Percentiles rank a stretch among this genome's conserved stretches.
Conservation (phyloP, 1,284 basidiomycete genomes). For the Rhodotorula glutinis region DNA sequence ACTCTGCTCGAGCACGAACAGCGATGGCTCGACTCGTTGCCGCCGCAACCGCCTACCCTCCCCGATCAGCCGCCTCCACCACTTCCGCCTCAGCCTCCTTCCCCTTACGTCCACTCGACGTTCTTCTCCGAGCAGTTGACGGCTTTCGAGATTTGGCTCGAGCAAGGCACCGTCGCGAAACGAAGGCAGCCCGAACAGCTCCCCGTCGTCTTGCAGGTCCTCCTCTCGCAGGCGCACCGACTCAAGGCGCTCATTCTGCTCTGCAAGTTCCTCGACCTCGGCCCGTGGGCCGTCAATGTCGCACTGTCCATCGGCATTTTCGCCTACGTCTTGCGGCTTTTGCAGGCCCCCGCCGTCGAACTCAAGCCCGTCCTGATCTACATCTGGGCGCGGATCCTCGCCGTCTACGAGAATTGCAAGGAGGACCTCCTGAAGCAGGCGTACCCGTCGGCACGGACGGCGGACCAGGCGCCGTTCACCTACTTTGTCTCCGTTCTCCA, state of each 20-base stretch:
- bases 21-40: constrained; percentile 50
- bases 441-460: constrained; percentile 32
- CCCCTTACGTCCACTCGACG: constrained; percentile 74
- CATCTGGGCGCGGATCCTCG: constrained; percentile 96
- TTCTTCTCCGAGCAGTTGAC: constrained; percentile 97
- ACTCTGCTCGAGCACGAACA: constrained; percentile 69
- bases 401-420: constrained; percentile 90
- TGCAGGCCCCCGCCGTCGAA: constrained; percentile 91
- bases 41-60: constrained; percentile 29
- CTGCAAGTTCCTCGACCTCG: constrained; percentile 94
- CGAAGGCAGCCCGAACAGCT: constrained; percentile 88
- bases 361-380: constrained; percentile 97
- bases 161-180: constrained; percentile 61
- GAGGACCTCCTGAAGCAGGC: constrained; percentile 80
- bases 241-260: constrained; percentile 93
- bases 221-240: constrained; percentile 93
- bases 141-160: constrained; percentile 98
- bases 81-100: constrained; percentile 47
- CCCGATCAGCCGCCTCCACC: constrained; percentile 44
- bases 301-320: constrained; percentile 98
- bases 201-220: constrained; percentile 93
- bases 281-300: constrained; percentile 96
- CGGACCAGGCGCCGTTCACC: constrained; percentile 50
- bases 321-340: constrained; percentile 93
- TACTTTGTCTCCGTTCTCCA: constrained; percentile 82